These are phyloP conservation scores for Clathrospora elynae DNA, from an alignment of 2,329 filamentous ascomycete species.

Conservation along the genomic window DNA sequence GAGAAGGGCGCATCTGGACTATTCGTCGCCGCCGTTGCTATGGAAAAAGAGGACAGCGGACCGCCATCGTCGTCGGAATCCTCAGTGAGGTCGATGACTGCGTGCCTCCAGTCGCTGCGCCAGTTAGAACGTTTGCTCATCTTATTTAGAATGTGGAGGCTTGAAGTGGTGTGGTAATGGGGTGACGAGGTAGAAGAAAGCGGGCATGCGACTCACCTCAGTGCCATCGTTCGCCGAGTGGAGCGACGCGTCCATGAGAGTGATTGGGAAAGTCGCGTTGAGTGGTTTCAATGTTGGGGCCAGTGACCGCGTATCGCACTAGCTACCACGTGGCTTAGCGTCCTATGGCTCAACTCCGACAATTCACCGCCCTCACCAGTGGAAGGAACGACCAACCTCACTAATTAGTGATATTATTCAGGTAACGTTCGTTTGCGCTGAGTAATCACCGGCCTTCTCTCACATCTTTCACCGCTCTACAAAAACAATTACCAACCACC, in stretches of 20 bases:
- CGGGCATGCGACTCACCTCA: constrained; percentile 27
- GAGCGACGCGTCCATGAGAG: constrained; percentile 29
- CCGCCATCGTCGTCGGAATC: constrained; percentile 24
- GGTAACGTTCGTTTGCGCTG: too few species aligned
- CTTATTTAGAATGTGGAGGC: not conserved
- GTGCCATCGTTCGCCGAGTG: constrained; percentile 17
- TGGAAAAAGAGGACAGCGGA: not conserved
- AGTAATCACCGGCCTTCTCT: not conserved
- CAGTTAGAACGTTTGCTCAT: constrained; percentile 17
- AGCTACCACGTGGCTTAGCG: constrained; percentile 10
- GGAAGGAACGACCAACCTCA: too few species aligned
- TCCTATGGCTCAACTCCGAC: constrained; percentile 3
- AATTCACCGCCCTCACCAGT: too few species aligned
- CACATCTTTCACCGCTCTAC: not conserved
- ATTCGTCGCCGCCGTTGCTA: not conserved
- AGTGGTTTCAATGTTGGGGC: constrained; percentile 19
- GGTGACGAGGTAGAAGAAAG: not conserved
- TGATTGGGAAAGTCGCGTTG: constrained; percentile 25
- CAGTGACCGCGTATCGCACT: constrained; percentile 9
- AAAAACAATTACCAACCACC: not conserved
- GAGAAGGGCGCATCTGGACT: not conserved
- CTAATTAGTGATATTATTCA: too few species aligned
- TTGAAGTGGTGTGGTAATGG: not conserved
- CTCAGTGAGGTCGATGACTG: constrained; percentile 31
- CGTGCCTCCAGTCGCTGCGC: constrained; percentile 21